Conservation (phyloP, 129 eudicot species). For the Cynara cardunculus region DNA sequence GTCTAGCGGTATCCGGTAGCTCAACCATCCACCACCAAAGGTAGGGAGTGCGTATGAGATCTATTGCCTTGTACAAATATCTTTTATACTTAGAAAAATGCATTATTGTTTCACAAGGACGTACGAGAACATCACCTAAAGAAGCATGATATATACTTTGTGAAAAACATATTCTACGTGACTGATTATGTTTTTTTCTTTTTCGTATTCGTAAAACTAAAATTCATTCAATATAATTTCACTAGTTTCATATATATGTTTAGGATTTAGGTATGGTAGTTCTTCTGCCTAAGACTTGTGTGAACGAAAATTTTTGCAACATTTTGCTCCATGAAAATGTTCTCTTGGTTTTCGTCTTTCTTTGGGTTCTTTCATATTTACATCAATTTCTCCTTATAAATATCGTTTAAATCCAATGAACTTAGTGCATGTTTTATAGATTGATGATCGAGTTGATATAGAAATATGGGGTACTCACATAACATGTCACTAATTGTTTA, state of each 20-base stretch:
- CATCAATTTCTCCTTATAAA: constrained; percentile 11
- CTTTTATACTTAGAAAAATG: too few relatives aligned
- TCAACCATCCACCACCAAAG: too few relatives aligned
- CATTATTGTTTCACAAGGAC: too few relatives aligned
- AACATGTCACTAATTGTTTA: constrained; percentile 16
- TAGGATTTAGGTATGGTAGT: constrained; percentile 20
- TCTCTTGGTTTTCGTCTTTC: not conserved
- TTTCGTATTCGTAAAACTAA: too few relatives aligned
- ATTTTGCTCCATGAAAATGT: constrained; percentile 5
- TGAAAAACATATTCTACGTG: too few relatives aligned
- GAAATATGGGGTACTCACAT: constrained; percentile 15
- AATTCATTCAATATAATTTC: too few relatives aligned
- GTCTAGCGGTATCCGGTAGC: too few relatives aligned
- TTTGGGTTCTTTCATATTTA: not conserved
- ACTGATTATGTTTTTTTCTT: too few relatives aligned
- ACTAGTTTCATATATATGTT: not conserved
- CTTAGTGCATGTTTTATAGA: not conserved
- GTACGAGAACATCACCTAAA: too few relatives aligned
- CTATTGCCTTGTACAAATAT: too few relatives aligned
- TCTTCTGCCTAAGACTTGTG: constrained; percentile 20
- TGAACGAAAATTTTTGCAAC: constrained; percentile 5
- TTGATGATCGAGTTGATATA: not conserved
- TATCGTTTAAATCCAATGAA: not conserved
- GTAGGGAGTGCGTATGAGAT: too few relatives aligned
- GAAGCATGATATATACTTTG: too few relatives aligned